Evolutionary conservation across 352 stramenopile species (phyloP).

Genomic region (Phytophthora uliginosa): DNA sequence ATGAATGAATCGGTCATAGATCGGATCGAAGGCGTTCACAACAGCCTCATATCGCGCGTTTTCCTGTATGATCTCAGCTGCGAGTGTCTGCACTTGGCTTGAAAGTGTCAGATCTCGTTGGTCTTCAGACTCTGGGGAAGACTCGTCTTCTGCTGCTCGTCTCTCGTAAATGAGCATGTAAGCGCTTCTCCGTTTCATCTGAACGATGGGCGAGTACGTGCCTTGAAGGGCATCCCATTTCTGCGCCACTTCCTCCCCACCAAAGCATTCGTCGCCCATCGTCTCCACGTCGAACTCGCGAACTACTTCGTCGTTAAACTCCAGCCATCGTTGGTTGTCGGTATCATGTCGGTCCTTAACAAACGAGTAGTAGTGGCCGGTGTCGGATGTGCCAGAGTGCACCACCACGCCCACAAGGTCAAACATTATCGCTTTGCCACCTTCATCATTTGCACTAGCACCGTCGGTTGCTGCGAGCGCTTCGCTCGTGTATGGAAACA

Average conservation of each 20-base stretch:
- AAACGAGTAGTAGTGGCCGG: slow-evolving; percentile 96
- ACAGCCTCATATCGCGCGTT: slow-evolving; percentile 46
- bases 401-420: slow-evolving; percentile 94
- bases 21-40: slow-evolving; percentile 46
- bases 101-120: slow-evolving; percentile 5
- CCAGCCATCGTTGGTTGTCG: slow-evolving; percentile 73
- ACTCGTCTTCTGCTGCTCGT: slow-evolving; percentile 10
- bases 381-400: slow-evolving; percentile 93
- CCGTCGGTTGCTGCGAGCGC: slow-evolving; percentile 36
- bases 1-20: slow-evolving; percentile 42
- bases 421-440: slow-evolving; percentile 63
- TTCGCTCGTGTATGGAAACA: slow-evolving; percentile 92
- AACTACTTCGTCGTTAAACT: slow-evolving; percentile 95
- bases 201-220: slow-evolving; percentile 41
- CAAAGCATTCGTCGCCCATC: slow-evolving; percentile 92
- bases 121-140: neutral
- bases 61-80: slow-evolving; percentile 30
- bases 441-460: neutral
- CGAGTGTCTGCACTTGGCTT: slow-evolving; percentile 27
- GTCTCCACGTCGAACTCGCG: slow-evolving; percentile 79
- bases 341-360: slow-evolving; percentile 77
- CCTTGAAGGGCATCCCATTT: slow-evolving; percentile 55
- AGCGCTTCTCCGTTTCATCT: slow-evolving; percentile 75
- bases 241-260: slow-evolving; percentile 82
- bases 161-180: slow-evolving; percentile 88